Conservation (phyloP, 2,329 filamentous ascomycete species). For the Sporothrix protearum region DNA sequence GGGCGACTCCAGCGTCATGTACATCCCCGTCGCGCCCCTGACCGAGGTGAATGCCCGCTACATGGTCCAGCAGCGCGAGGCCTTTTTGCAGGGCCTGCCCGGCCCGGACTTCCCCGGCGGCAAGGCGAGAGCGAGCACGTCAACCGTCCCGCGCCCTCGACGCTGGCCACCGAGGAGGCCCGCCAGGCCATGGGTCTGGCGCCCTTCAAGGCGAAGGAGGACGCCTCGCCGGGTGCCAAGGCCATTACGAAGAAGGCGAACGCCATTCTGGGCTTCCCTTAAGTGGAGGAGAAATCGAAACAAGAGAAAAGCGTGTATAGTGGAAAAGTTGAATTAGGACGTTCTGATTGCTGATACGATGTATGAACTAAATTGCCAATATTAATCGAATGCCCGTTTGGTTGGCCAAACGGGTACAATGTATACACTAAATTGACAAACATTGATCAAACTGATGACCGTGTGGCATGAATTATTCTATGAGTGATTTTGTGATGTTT, state of each 20-base stretch:
- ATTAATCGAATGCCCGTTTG: no score
- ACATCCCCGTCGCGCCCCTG: constrained; percentile 81
- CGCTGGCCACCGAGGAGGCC: constrained; percentile 38
- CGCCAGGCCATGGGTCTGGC: constrained; percentile 47
- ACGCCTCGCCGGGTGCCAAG: constrained; percentile 37
- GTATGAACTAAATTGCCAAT: not conserved
- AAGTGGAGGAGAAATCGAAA: not conserved
- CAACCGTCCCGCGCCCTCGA: constrained; percentile 43
- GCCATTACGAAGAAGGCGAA: constrained; percentile 43
- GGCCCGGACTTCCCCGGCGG: constrained; percentile 71
- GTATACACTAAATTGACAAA: no score
- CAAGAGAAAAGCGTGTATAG: not conserved
- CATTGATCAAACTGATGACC: no score
- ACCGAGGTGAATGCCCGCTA: constrained; percentile 72
- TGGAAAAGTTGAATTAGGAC: no score
- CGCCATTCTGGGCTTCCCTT: constrained; percentile 38
- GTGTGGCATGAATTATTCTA: no score
- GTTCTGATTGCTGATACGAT: no score
- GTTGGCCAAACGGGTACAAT: no score
- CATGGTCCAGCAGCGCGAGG: constrained; percentile 64
- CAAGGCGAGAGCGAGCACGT: constrained; percentile 56
- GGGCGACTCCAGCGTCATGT: constrained; percentile 76
- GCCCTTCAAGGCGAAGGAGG: constrained; percentile 34
- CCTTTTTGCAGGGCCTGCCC: constrained; percentile 65
- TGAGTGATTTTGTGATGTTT: no score